Conservation (phyloP, 148 eudicot genomes). For the Agrostemma githago region DNA sequence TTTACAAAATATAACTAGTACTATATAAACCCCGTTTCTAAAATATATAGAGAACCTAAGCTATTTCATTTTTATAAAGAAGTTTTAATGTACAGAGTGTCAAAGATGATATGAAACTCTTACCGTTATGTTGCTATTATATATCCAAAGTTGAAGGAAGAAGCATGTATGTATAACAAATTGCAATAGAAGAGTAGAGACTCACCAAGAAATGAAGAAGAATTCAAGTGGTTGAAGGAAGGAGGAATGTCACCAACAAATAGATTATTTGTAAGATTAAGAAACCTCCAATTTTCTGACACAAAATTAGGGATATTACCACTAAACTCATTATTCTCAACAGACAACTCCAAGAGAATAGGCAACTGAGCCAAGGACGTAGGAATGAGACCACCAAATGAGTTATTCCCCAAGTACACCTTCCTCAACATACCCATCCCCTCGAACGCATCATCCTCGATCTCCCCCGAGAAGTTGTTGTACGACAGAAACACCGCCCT, state of each 20-base stretch:
- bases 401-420: slow-evolving; percentile 45
- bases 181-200: neutral
- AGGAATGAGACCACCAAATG: slow-evolving; percentile 46
- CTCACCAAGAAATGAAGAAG: slow-evolving; percentile 49
- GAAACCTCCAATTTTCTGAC: slow-evolving; percentile 21
- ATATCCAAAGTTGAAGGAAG: no score
- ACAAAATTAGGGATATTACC: slow-evolving; percentile 53
- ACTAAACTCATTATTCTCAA: slow-evolving; percentile 47
- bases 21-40: no score
- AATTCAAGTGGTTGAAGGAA: slow-evolving; percentile 26
- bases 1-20: no score
- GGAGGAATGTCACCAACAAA: slow-evolving; percentile 54
- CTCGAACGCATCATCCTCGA: slow-evolving; percentile 32
- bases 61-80: no score
- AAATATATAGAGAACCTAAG: no score
- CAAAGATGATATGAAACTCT: no score
- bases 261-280: slow-evolving; percentile 42
- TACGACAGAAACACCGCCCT: slow-evolving; percentile 42
- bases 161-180: no score
- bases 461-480: slow-evolving; percentile 55
- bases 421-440: slow-evolving; percentile 51
- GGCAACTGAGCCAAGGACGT: slow-evolving; percentile 39
- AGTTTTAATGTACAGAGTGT: no score
- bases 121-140: no score
- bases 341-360: slow-evolving; percentile 38